Conservation (phyloP, 2,329 filamentous ascomycete species). For the Pseudogymnoascus sp. region DNA sequence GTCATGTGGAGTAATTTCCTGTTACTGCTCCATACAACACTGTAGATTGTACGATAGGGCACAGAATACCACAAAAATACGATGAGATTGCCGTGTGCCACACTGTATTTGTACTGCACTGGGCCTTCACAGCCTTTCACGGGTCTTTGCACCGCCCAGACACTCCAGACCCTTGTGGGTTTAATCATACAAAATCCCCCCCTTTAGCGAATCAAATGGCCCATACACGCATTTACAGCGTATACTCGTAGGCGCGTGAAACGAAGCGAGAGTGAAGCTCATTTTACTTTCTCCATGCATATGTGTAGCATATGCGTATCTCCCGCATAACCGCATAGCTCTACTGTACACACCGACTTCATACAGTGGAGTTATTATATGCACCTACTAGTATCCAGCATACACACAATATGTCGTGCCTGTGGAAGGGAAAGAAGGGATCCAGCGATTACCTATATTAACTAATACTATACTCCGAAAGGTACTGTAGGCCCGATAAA, state of each 20-base stretch:
- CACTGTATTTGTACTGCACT: neutral
- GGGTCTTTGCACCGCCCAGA: neutral
- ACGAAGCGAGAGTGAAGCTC: slow-evolving; percentile 1
- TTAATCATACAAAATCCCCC: neutral
- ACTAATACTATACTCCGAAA: neutral
- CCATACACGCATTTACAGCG: neutral
- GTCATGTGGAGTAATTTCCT: neutral
- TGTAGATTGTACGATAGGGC: neutral
- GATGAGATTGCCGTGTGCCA: neutral
- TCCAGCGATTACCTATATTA: neutral
- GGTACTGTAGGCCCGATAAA: neutral
- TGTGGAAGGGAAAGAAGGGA: neutral
- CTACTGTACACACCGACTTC: neutral
- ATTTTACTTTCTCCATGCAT: slow-evolving; percentile 6
- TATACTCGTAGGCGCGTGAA: neutral
- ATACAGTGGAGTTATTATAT: neutral
- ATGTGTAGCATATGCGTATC: slow-evolving; percentile 2
- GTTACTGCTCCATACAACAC: neutral
- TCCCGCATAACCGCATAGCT: slow-evolving; percentile 6
- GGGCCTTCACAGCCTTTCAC: neutral
- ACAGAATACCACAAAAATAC: neutral
- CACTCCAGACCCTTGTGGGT: neutral
- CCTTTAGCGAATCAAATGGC: neutral
- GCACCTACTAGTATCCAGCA: neutral
- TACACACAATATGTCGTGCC: neutral